phyloP scores from a whole-genome alignment of 2,329 filamentous ascomycete genomes.

The Ascochyta lentis region DNA sequence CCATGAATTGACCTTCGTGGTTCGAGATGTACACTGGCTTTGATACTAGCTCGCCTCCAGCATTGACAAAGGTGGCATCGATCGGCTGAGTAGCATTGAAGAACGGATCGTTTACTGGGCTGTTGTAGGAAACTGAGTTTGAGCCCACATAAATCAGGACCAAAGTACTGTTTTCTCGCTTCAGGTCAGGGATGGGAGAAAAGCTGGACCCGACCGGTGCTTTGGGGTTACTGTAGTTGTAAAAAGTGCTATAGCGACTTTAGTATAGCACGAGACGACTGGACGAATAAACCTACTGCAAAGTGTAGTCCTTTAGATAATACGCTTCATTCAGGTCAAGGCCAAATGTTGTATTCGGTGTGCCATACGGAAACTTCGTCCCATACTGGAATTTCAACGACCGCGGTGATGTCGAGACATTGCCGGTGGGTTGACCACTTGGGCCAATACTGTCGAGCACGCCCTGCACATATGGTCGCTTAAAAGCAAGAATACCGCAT shows the following conservation, averaged over 20 bases:
- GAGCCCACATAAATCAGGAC: background rate
- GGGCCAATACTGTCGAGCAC: background rate
- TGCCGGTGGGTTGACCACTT: background rate
- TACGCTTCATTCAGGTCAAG: background rate
- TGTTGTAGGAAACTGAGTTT: conserved; percentile 1
- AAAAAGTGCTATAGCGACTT: background rate
- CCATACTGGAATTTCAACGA: conserved; percentile 7
- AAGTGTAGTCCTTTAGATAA: conserved; percentile 1
- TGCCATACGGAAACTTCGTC: background rate
- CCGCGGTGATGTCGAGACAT: background rate
- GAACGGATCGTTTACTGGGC: conserved; percentile 4
- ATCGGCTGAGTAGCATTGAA: conserved; percentile 6
- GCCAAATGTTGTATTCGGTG: background rate
- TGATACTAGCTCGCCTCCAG: background rate
- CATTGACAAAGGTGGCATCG: background rate
- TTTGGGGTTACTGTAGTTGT: conserved; percentile 1
- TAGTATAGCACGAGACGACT: background rate
- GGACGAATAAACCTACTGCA: background rate
- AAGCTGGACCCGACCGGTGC: background rate
- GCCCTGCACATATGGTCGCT: conserved; percentile 1
- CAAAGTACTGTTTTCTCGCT: conserved; percentile 7
- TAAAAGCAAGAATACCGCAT: conserved; percentile 8
- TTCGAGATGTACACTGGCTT: conserved; percentile 8
- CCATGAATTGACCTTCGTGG: conserved; percentile 1
- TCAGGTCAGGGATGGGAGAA: background rate